These are phyloP conservation scores for Xylaria grammica DNA, from an alignment of 495 filamentous ascomycete genomes.

Conservation along the genomic window DNA sequence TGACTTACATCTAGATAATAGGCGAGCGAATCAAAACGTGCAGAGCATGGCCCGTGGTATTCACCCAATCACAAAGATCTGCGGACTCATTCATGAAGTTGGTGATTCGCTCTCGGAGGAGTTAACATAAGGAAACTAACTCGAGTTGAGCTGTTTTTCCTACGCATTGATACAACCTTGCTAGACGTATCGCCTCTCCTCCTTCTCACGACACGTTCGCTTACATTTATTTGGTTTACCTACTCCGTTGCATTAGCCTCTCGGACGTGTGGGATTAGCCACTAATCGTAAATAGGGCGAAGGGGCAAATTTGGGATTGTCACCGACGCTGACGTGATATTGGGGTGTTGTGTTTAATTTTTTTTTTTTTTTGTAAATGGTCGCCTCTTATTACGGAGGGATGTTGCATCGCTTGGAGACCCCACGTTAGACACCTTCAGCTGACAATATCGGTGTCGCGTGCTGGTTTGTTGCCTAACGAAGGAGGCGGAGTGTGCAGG, in stretches of 20 bases:
- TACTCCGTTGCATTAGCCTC: no score
- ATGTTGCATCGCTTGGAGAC: slow-evolving; percentile 20
- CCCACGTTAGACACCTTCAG: slow-evolving; percentile 24
- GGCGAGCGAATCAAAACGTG: slow-evolving; percentile 1
- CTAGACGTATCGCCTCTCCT: no score
- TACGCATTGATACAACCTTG: no score
- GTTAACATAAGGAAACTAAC: no score
- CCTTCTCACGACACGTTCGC: no score
- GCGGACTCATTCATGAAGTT: neutral
- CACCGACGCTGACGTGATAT: slow-evolving; percentile 9
- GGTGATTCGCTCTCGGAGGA: neutral
- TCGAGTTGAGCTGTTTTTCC: no score
- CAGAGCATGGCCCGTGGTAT: neutral
- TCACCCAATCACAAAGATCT: slow-evolving; percentile 1
- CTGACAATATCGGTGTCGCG: slow-evolving; percentile 23
- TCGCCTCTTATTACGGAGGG: neutral
- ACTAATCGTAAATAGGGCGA: neutral
- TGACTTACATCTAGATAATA: slow-evolving; percentile 7
- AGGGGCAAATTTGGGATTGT: neutral
- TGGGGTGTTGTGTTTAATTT: neutral
- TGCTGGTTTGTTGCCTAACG: slow-evolving; percentile 23
- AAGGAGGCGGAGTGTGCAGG: slow-evolving; percentile 17
- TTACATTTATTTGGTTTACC: no score
- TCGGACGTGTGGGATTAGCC: neutral
- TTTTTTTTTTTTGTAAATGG: neutral